Evolutionary conservation across 495 filamentous ascomycete species (phyloP), one percentile per base, ranked within the genome.

Genomic region (Clohesyomyces aquaticus): DNA sequence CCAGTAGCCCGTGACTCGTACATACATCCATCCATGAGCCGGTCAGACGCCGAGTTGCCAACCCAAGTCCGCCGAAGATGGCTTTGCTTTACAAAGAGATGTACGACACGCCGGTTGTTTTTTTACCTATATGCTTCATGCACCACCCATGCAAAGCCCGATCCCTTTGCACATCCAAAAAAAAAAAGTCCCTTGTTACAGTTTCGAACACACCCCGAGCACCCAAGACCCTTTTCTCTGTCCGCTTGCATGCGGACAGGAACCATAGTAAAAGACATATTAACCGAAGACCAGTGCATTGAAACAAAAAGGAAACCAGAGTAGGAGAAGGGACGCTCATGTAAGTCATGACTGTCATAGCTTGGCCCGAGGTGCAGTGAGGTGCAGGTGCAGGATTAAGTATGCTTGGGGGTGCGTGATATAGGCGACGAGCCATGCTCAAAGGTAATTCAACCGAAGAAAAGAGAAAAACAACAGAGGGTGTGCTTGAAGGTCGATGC

Each of bases 41-140:
- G n/a, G n/a, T n/a, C n/a, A 43, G 12, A 22, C 35, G 23, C 28
- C 32, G 26, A 42, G 26, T 22, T 16, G 18, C 52, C 18, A 46
- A 18, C 42, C 52, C 14, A 28, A 18, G 14, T 25, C 26, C 49
- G 26, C 45, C 55, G 47, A n/a, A 53, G 47, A 49, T 27, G 48
- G 55, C 63, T 53, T 55, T 18, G 60, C 27, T 53, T 55, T 18
- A 65, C 27, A 60, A 25, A 48, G 54, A 63, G 28, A 55, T 46
- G 48, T 60, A 54, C 60, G 63, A 42, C 63, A 56, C 19, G 22
- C 56, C 49, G 16, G n/a, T n/a, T n/a, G n/a, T n/a, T 66, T 67
- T 67, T 67, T 57, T 28, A 29, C 43, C 65, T 45, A 58, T 56
- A 67, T 62, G 65, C 65, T 62, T 59, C 65, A 67, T 59, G 65